Conservation (phyloP, 129 eudicot genomes). For the Chrysanthemum lavandulifolium region DNA sequence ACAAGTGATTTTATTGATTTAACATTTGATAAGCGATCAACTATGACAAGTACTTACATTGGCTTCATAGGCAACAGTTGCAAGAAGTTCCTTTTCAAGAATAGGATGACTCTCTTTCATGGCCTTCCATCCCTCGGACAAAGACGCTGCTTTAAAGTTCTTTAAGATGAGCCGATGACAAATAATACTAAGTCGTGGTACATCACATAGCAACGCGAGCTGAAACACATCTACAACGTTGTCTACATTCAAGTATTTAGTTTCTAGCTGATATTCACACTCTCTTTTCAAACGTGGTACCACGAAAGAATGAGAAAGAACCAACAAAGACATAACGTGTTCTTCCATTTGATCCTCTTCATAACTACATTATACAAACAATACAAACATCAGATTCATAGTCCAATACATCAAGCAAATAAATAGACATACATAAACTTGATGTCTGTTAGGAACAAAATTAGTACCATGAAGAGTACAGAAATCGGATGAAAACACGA, state of each 20-base stretch:
- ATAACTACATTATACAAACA: slow-evolving; percentile 49
- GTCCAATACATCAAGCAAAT: not conserved
- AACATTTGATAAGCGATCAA: not conserved
- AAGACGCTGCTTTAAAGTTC: slow-evolving; percentile 61
- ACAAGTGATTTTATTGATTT: not conserved
- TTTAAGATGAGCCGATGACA: slow-evolving; percentile 67
- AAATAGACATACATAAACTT: not conserved
- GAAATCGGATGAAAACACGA: slow-evolving; percentile 74
- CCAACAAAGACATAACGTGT: slow-evolving; percentile 62
- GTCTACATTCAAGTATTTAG: slow-evolving; percentile 49
- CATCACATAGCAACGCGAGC: slow-evolving; percentile 85
- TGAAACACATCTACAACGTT: slow-evolving; percentile 77
- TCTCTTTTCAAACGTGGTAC: slow-evolving; percentile 66
- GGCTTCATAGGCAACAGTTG: slow-evolving; percentile 47
- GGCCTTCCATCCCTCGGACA: slow-evolving; percentile 76
- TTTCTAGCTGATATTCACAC: slow-evolving; percentile 68
- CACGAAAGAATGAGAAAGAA: slow-evolving; percentile 67
- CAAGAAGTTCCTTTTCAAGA: slow-evolving; percentile 59
- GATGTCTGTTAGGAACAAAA: not conserved
- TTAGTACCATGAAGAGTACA: slow-evolving; percentile 84
- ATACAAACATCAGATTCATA: not conserved
- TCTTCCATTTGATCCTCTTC: slow-evolving; percentile 70
- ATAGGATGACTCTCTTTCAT: slow-evolving; percentile 87
- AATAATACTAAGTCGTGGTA: slow-evolving; percentile 77
- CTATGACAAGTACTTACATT: slow-evolving; percentile 42